Conservation (phyloP, 306 rosid genomes). For the Gastrolobium bilobum region DNA sequence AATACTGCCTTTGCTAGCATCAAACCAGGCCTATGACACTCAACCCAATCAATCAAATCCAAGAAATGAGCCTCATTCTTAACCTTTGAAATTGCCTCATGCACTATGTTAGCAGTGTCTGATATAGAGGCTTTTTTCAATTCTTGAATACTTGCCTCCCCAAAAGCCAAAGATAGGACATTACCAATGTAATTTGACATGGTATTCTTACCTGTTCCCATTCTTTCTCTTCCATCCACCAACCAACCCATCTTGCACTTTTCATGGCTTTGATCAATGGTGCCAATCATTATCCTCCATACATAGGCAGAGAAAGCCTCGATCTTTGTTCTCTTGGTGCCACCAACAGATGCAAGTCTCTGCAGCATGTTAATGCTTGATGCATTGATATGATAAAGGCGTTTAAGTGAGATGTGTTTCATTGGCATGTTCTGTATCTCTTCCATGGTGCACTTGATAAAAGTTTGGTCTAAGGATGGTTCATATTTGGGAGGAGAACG, state of each 20-base stretch:
- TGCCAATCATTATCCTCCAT: slow-evolving; percentile 71
- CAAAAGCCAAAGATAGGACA: slow-evolving; percentile 73
- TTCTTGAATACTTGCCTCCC: slow-evolving; percentile 68
- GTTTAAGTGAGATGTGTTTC: slow-evolving; percentile 55
- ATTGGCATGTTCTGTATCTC: slow-evolving; percentile 77
- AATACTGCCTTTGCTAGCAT: slow-evolving; percentile 72
- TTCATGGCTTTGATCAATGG: slow-evolving; percentile 54
- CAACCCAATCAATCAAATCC: slow-evolving; percentile 90
- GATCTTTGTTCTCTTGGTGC: slow-evolving; percentile 70
- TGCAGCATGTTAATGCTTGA: slow-evolving; percentile 72
- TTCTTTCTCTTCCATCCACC: slow-evolving; percentile 73
- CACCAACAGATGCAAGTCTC: slow-evolving; percentile 60
- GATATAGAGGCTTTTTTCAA: slow-evolving; percentile 63
- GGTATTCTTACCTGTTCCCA: slow-evolving; percentile 42
- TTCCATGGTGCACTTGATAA: slow-evolving; percentile 73
- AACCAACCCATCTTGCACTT: slow-evolving; percentile 92
- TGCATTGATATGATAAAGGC: slow-evolving; percentile 69
- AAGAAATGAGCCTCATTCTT: slow-evolving; percentile 74
- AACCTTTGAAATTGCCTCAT: slow-evolving; percentile 74
- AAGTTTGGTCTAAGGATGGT: slow-evolving; percentile 72
- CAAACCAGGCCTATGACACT: slow-evolving; percentile 83
- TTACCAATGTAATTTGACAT: slow-evolving; percentile 86
- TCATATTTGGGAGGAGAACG: slow-evolving; percentile 73
- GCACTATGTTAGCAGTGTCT: slow-evolving; percentile 58
- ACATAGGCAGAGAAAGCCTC: slow-evolving; percentile 89